Base-by-base conservation (phyloP, 2,329 filamentous ascomycete genomes). In the Botryotinia calthae region DNA sequence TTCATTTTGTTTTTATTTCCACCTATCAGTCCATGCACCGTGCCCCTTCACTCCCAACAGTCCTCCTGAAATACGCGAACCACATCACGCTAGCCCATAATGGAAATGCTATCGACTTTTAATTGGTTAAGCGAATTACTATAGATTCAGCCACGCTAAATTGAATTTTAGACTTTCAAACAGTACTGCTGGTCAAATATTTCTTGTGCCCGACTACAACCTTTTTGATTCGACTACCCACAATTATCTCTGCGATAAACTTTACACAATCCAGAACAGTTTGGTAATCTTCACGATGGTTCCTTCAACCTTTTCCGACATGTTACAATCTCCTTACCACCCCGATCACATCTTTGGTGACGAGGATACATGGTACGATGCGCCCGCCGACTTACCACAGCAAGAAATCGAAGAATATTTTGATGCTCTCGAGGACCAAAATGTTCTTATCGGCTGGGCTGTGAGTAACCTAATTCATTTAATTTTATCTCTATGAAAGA, bases 51-150 rank as follows among this genome's bases (percentile, higher is more conserved):
- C 34, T 67, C 25, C 48, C 18, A 40, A 42, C 25, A 67, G 25
- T n/a, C 46, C 65, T 67, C 65, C 48, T 67, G 46, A 67, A 56
- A 42, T 67, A 67, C 48, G 65, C 65, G 65, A 67, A 18, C 6
- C 9, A 42, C 2, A 25, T 4, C 4, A 42, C 16, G 16, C 25
- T 42, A 56, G 5, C 25, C 48, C 7, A 42, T 2, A 42, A 31
- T 42, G 18, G 7, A 31, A 64, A 22, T 31, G 7, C 8, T 14
- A 5, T 44, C n/a, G 12, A 31, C 31, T 46, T 42, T 44, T 46
- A 4, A 56, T 56, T 56, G 51, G n/a, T 4, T 28, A 46, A 64
- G n/a, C 40, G 40, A 46, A 63, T 2, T 2, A 22, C 9, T n/a
- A 44, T 63, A n/a, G 14, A 42, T 5, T 1, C 1, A 3, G 28